Percentiles rank a stretch among this genome's conserved stretches.
These are phyloP conservation scores for Aspergillus niger DNA, from an alignment of 2,329 filamentous ascomycete species.

Conservation along the genomic window DNA sequence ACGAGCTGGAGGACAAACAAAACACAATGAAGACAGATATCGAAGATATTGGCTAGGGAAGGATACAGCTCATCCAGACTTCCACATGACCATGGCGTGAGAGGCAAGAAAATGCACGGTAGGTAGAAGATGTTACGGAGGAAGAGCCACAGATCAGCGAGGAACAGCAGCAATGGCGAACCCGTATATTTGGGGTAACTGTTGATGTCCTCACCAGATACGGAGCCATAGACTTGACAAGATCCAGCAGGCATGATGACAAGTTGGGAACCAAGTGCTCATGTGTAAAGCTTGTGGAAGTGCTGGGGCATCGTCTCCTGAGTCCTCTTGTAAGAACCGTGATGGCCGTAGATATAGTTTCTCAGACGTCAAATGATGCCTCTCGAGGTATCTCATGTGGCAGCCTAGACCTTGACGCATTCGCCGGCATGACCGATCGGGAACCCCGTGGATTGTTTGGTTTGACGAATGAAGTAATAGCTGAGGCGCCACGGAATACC, in stretches of 20 bases:
- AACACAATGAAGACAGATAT: conserved; percentile 60
- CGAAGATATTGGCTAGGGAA: conserved; percentile 58
- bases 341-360: neutral
- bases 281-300: neutral
- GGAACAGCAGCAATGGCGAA: conserved; percentile 1
- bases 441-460: neutral
- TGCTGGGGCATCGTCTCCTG: neutral
- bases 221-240: neutral
- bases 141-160: conserved; percentile 28
- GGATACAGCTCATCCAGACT: conserved; percentile 66
- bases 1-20: conserved; percentile 61
- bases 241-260: neutral
- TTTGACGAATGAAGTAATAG: neutral
- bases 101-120: conserved; percentile 63
- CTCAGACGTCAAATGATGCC: neutral
- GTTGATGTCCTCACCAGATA: neutral
- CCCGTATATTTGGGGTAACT: neutral
- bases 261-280: neutral
- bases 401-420: neutral
- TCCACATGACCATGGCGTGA: conserved; percentile 55
- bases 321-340: neutral
- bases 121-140: conserved; percentile 42
- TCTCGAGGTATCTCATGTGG: neutral
- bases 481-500: neutral
- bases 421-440: neutral